Evolutionary conservation across 2,329 filamentous ascomycete genomes (phyloP).

Genomic region (Didymella segeticola): DNA sequence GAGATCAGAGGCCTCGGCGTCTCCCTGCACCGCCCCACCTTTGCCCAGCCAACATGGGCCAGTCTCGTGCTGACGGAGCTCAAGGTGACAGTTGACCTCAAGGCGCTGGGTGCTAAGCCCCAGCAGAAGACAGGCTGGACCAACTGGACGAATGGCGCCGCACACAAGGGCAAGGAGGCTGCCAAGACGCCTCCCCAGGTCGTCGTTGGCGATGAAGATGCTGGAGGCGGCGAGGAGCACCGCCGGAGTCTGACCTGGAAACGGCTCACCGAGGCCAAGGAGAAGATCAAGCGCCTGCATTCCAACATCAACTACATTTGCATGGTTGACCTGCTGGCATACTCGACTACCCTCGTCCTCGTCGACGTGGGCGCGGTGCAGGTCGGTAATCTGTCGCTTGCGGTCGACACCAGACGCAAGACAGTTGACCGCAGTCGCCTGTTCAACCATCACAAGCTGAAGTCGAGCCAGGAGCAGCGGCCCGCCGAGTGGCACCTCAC

Average conservation of each 20-base stretch:
- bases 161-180: constrained; percentile 28
- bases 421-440: constrained; percentile 89
- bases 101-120: constrained; percentile 60
- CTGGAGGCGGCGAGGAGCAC: constrained; percentile 62
- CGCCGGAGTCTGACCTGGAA: constrained; percentile 68
- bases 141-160: constrained; percentile 41
- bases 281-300: constrained; percentile 85
- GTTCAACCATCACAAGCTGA: constrained; percentile 70
- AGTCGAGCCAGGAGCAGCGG: constrained; percentile 63
- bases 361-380: constrained; percentile 84
- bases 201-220: constrained; percentile 32
- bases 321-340: constrained; percentile 86
- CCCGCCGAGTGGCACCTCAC: constrained; percentile 96
- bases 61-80: constrained; percentile 88
- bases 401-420: constrained; percentile 89
- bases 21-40: constrained; percentile 89
- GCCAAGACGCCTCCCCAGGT: constrained; percentile 32
- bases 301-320: constrained; percentile 86
- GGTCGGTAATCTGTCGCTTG: constrained; percentile 81
- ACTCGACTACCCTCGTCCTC: constrained; percentile 77
- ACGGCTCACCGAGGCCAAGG: constrained; percentile 77
- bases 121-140: constrained; percentile 40
- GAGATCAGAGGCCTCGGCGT: constrained; percentile 89
- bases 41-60: constrained; percentile 95
- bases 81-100: constrained; percentile 80